phyloP scores from a whole-genome alignment of 352 stramenopile species.

The Phytophthora ohioensis region DNA sequence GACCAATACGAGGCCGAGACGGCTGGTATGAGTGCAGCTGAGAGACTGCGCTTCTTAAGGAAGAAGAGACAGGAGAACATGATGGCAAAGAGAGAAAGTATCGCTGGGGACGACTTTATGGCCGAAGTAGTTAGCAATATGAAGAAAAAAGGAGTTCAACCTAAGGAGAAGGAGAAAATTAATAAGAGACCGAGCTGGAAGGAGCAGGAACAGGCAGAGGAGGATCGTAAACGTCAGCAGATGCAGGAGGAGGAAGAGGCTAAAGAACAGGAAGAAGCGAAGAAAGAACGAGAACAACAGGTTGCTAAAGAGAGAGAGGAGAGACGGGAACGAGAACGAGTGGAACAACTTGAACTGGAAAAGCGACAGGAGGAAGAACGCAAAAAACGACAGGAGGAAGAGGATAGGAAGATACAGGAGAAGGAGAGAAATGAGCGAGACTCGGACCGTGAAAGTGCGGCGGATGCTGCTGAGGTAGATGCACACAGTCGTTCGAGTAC shows the following conservation, averaged over 20 bases:
- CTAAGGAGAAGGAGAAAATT: slow-evolving; percentile 20
- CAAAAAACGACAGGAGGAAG: slow-evolving; percentile 14
- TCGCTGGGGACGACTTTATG: slow-evolving; percentile 71
- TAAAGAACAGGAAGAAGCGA: slow-evolving; percentile 36
- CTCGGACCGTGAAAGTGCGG: slow-evolving; percentile 1
- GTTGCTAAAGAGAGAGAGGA: slow-evolving; percentile 38
- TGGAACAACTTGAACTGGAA: slow-evolving; percentile 36
- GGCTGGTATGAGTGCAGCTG: slow-evolving; percentile 63
- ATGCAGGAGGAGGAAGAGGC: slow-evolving; percentile 41
- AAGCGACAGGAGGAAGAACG: slow-evolving; percentile 26
- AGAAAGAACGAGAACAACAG: slow-evolving; percentile 39
- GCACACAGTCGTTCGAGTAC: not conserved
- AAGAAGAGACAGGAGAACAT: slow-evolving; percentile 70
- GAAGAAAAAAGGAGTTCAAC: slow-evolving; percentile 65
- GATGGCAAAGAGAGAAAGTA: slow-evolving; percentile 56
- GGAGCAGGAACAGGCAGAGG: slow-evolving; percentile 41
- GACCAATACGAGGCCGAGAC: slow-evolving; percentile 69
- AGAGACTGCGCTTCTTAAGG: slow-evolving; percentile 68
- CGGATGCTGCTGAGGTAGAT: slow-evolving; percentile 1
- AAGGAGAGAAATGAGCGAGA: slow-evolving; percentile 15
- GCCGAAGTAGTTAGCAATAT: slow-evolving; percentile 72
- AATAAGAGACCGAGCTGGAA: slow-evolving; percentile 40
- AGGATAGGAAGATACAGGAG: slow-evolving; percentile 22
- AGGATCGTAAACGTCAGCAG: slow-evolving; percentile 48
- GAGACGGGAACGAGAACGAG: slow-evolving; percentile 28